Conservation (phyloP, 164 flowering plant species). For the Berberis vulgaris region DNA sequence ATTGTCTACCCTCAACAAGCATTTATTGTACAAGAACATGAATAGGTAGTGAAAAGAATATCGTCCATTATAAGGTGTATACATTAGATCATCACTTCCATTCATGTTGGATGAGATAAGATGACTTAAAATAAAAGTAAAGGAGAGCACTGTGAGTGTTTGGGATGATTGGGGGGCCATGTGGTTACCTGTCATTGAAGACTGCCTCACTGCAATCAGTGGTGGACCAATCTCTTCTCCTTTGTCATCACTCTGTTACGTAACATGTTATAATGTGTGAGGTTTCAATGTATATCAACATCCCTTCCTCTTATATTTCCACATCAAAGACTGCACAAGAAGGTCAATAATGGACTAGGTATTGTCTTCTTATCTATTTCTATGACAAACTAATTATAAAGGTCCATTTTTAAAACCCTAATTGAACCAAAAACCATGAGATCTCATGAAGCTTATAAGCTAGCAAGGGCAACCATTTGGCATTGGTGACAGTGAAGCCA, state of each 20-base stretch:
- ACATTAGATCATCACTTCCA: no score
- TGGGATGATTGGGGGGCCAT: constrained; percentile 1
- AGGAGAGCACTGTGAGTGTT: background rate
- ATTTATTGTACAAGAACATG: no score
- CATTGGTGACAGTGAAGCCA: no score
- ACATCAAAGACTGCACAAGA: constrained; percentile 8
- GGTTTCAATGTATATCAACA: background rate
- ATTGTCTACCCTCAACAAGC: no score
- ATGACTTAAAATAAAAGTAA: constrained; percentile 1
- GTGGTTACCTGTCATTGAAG: constrained; percentile 3
- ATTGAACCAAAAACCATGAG: no score
- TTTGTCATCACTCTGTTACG: constrained; percentile 5
- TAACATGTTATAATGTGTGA: constrained; percentile 4
- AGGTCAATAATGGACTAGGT: constrained; percentile 9
- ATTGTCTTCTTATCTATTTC: constrained; percentile 11
- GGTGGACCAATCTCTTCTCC: constrained; percentile 4
- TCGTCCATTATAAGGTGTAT: no score
- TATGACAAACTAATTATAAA: background rate
- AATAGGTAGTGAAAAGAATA: no score
- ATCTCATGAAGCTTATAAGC: no score
- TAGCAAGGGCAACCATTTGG: no score
- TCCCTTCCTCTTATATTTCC: constrained; percentile 7
- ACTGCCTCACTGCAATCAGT: background rate
- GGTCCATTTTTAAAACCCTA: no score
- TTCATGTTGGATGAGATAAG: background rate